phyloP scores from a whole-genome alignment of 192 early-diverging fungal species.

The Obelidium mucronatum region DNA sequence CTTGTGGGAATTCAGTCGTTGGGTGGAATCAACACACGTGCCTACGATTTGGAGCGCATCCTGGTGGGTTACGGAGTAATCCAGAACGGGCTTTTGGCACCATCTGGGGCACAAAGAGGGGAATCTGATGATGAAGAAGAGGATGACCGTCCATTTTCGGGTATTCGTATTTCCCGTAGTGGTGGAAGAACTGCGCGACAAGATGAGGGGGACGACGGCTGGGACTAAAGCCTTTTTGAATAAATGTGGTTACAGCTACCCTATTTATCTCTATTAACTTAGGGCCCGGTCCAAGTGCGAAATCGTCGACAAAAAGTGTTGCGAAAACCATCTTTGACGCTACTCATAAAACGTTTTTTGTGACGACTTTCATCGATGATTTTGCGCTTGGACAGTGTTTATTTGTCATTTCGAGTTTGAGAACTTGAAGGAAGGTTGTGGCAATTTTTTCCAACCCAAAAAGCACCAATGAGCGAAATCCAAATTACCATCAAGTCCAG shows the following conservation, averaged over 20 bases:
- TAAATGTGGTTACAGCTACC: constrained; percentile 4
- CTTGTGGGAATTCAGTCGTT: constrained; percentile 80
- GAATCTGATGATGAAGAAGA: constrained; percentile 47
- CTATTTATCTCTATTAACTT: too few relatives aligned
- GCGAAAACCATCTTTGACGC: too few relatives aligned
- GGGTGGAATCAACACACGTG: constrained; percentile 82
- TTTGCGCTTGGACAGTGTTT: too few relatives aligned
- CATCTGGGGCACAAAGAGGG: constrained; percentile 14
- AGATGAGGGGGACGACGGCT: constrained; percentile 51
- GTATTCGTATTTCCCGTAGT: constrained; percentile 33
- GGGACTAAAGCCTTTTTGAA: constrained; percentile 37
- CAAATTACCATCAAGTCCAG: constrained; percentile 78
- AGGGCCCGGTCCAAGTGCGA: too few relatives aligned
- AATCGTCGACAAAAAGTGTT: too few relatives aligned
- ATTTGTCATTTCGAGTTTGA: not conserved
- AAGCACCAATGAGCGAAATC: constrained; percentile 55
- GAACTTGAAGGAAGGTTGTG: not conserved
- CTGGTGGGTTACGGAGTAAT: constrained; percentile 47
- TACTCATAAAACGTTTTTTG: too few relatives aligned
- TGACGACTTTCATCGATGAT: too few relatives aligned
- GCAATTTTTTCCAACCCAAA: constrained; percentile 2
- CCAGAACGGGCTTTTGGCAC: constrained; percentile 11
- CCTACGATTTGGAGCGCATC: constrained; percentile 56
- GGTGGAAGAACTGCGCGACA: constrained; percentile 18
- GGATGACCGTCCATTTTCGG: constrained; percentile 27